Percentiles rank a stretch among this genome's conserved stretches.
phyloP scores from a whole-genome alignment of 176 grass and related monocot species.

The Rhynchospora tenuis region DNA sequence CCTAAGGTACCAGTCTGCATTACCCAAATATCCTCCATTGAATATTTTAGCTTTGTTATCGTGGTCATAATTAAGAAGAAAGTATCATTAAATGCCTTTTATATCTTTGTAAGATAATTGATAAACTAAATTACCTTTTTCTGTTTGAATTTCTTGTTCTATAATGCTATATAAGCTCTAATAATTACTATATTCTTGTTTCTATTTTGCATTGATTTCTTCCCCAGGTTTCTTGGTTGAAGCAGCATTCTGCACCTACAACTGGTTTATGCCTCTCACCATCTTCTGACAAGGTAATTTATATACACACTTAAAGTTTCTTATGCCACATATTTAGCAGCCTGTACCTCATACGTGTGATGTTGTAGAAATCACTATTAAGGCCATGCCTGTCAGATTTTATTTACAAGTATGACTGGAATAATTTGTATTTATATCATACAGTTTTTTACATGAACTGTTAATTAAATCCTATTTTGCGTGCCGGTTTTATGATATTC shows the following conservation, averaged over 20 bases:
- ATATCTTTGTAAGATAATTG: constrained; percentile 8
- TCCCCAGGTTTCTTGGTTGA: constrained; percentile 78
- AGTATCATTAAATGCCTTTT: not conserved
- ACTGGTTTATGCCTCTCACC: constrained; percentile 91
- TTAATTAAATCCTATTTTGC: not conserved
- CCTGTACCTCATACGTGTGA: not conserved
- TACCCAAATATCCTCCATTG: not conserved
- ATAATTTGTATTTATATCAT: not conserved
- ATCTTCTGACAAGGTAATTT: constrained; percentile 84
- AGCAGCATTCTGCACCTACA: constrained; percentile 96
- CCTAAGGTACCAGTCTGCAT: constrained; percentile 62
- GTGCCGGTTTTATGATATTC: not conserved
- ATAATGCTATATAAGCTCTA: not conserved
- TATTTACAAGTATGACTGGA: not conserved
- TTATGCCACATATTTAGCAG: not conserved
- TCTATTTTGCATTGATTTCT: constrained; percentile 2
- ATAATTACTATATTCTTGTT: not conserved
- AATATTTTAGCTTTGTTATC: constrained; percentile 14
- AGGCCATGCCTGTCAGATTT: not conserved
- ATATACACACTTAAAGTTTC: not conserved
- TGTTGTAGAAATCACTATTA: not conserved
- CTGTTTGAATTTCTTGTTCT: not conserved
- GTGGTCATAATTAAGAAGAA: constrained; percentile 15
- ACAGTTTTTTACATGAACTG: not conserved
- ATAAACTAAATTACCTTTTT: constrained; percentile 9